Evolutionary conservation across 2,329 filamentous ascomycete species (phyloP), one percentile per base, ranked within the genome.

Genomic region (Venturia aucupariae): DNA sequence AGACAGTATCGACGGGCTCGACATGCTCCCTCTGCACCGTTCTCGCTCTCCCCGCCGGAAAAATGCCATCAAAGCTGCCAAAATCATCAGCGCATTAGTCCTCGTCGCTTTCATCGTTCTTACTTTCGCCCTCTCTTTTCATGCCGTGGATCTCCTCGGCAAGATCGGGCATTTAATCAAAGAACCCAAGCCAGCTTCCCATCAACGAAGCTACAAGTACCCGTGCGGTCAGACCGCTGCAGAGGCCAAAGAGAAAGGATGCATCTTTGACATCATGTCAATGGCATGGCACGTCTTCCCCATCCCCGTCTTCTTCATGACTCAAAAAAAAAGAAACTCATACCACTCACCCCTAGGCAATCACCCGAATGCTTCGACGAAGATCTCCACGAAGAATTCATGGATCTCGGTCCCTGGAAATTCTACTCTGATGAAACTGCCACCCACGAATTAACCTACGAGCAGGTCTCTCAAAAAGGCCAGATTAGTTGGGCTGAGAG

Each of bases 231-330:
- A 35, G 11, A 61, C 54, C 44, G 63, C 63, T 3, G 39, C 51
- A 35, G 54, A 60, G 15, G 63, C 63, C 8, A 48, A 61, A 19
- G 55, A 42, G 7, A 51, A 42, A 39, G 63, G 63, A 10, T 64
- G 63, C 55, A 61, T 64, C 39, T 61, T 64, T 38, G 63, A 64
- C 24, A 55, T 64, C 39, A 64, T 64, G 63, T 55, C 42, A 19
- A 64, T 64, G 63, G 63, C 63, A 13, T 64, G 63, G 63, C 44
- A 17, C 27, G 2, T 15, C 6, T 17, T 22, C 41, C 59, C 8
- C 41, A 24, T 17, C 55, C 32, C 15, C 8, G 22, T 13, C 30
- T 38, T n/a, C 22, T 17, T 22, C 10, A 51, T 27, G 15, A 17
- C 10, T 22, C 22, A 4, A 27, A 15, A 41, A 15, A 41, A 41